These are phyloP conservation scores for Amaranthus palmeri DNA, from an alignment of 148 eudicot species.

Conservation along the genomic window DNA sequence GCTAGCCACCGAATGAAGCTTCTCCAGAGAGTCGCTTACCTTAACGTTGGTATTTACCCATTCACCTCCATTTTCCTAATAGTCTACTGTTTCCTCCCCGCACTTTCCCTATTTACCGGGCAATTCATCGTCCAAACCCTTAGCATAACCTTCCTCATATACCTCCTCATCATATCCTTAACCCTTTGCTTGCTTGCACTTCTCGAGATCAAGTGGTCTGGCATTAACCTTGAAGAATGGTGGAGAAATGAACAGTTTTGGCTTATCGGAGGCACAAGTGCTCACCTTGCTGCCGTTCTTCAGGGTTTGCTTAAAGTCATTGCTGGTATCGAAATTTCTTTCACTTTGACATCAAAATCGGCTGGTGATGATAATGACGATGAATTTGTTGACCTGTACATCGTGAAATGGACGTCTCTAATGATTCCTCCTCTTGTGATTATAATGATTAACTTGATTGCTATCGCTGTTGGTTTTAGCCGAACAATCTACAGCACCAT, in stretches of 20 bases:
- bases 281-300: slow-evolving; percentile 21
- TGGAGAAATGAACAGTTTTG: slow-evolving; percentile 27
- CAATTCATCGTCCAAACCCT: slow-evolving; percentile 49
- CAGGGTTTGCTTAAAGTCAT: slow-evolving; percentile 21
- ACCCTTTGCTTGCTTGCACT: slow-evolving; percentile 13
- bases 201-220: slow-evolving; percentile 25
- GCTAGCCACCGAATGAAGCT: slow-evolving; percentile 7
- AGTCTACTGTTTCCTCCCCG: slow-evolving; percentile 93
- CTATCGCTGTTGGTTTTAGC: slow-evolving; percentile 12
- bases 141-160: slow-evolving; percentile 9
- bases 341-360: slow-evolving; percentile 25
- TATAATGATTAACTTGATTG: slow-evolving; percentile 15
- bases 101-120: slow-evolving; percentile 81
- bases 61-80: slow-evolving; percentile 78
- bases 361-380: slow-evolving; percentile 17
- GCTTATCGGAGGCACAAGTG: slow-evolving; percentile 19
- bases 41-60: slow-evolving; percentile 24
- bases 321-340: slow-evolving; percentile 22
- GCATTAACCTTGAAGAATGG: slow-evolving; percentile 16
- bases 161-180: slow-evolving; percentile 13
- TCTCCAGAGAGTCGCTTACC: slow-evolving; percentile 22
- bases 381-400: slow-evolving; percentile 23
- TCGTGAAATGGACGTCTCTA: slow-evolving; percentile 23
- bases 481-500: slow-evolving; percentile 7
- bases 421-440: slow-evolving; percentile 20